Evolutionary conservation across 192 early-diverging fungal species (phyloP), one percentile per base, ranked within the genome.

Genomic region (Coemansia sp.): DNA sequence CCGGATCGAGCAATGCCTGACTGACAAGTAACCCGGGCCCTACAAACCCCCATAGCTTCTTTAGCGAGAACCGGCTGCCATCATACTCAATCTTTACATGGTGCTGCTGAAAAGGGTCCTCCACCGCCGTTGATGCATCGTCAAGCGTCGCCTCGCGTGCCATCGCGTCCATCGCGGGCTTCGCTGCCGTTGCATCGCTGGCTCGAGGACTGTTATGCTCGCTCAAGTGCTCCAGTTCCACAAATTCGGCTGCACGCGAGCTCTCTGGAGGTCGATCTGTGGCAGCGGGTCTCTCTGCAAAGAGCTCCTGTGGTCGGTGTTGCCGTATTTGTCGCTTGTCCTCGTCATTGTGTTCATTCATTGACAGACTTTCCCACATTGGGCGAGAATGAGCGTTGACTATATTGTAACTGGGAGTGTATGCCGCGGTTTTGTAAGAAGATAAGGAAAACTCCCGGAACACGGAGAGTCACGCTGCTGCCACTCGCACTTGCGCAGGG

Each of bases 1-100:
- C 89, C 21, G 89, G 89, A 64, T 90, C 89, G 6, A 90, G 74
- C 57, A 88, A 85, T 20, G 89, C 89, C 74, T 88, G 87, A 32
- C 85, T 77, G 68, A 84, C 76, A 11, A 84, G 71, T 46, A 80
- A 61, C 24, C 89, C 89, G 6, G 89, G 89, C 0, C 89, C 89
- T 7, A 84, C 83, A 67, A 88, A 90, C 23, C 74, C 76, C 80
- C 84, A 82, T 4, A 90, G 67, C 61, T 88, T 90, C 31, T 64
- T 72, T 42, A 85, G 74, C 33, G 87, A 88, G 62, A 88, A 90
- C 6, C 68, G 31, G 7, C 63, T 27, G 14, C 56, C 53, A 30
- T 50, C 57, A 57, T 76, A 76, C 25, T 76, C 71, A 24, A 81
- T 72, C 66, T 81, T 81, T 1, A 81, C 42, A 42, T 81, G 67